Base-by-base conservation (phyloP, 305 asterid genomes). In the Plantago coronopus region DNA sequence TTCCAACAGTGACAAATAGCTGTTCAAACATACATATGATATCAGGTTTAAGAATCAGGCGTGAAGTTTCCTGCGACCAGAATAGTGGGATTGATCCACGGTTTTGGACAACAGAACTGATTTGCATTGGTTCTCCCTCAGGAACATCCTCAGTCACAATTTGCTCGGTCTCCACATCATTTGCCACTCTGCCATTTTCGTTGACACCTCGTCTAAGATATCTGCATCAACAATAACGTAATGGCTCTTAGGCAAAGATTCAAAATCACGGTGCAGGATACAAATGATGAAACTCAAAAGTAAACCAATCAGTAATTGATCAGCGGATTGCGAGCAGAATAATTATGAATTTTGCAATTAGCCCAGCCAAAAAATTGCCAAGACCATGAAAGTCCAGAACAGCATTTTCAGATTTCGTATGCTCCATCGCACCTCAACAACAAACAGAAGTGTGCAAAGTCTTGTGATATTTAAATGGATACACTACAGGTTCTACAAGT, bases 41-140 rank as follows among this genome's bases (percentile, higher is more conserved):
- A 75, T 88, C 96, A 50, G 98, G 98, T 82, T 88, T 91, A 54
- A 88, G 70, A 76, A 83, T 88, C 65, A 88, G 74, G 61, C 95
- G 94, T 47, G 98, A 91, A 57, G 98, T 86, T 79, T 91, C 95
- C 66, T 91, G 98, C 48, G 95, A 86, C 98, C 98, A 91, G 83
- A 86, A 91, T 54, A 91, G 91, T 16, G 98, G 98, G 62, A 91
- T 91, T 38, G 98, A 91, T 48, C 98, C 98, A 76, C 98, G 96
- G 69, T 88, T 84, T 80, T 91, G 98, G 63, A 88, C 96, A 68
- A 86, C 88, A 55, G 98, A 91, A 80, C 87, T 88, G 72, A 88
- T 80, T 70, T 88, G 89, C 72, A 77, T 27, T 22, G 91, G 86
- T 57, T 66, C 60, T 56, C 88, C 91, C 72, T 86, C 93, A 29